phyloP scores from a whole-genome alignment of 1,284 basidiomycete species.

The Cystobasidium pallidum region DNA sequence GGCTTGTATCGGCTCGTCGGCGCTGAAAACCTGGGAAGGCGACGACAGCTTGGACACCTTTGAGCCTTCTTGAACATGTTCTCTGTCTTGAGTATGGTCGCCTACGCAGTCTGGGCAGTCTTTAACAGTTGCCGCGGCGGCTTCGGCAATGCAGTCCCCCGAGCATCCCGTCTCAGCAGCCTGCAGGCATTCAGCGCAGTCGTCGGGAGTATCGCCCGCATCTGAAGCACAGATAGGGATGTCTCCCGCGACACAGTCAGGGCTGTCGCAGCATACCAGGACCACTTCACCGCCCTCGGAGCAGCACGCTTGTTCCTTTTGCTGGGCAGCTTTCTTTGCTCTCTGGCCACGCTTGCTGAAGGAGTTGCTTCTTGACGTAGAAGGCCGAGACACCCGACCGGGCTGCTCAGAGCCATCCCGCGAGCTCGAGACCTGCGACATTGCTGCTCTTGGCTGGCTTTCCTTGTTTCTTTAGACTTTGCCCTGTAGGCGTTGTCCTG shows the following conservation, averaged over 20 bases:
- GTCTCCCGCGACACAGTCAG: conserved; percentile 24
- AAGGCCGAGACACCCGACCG: not conserved
- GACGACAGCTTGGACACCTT: not conserved
- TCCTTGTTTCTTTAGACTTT: not conserved
- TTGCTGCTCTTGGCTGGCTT: not conserved
- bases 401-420: conserved; percentile 1
- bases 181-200: conserved; percentile 18
- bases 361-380: not conserved
- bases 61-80: not conserved
- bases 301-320: conserved; percentile 16
- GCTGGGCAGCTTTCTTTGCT: not conserved
- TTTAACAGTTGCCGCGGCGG: not conserved
- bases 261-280: conserved; percentile 27
- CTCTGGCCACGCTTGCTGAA: conserved; percentile 5
- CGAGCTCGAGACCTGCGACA: not conserved
- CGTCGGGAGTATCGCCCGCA: not conserved
- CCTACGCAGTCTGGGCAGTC: conserved; percentile 24
- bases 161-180: conserved; percentile 26
- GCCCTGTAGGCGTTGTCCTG: not conserved
- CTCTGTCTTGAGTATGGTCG: not conserved
- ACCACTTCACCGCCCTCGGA: conserved; percentile 10
- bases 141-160: conserved; percentile 9
- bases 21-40: conserved; percentile 13
- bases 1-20: conserved; percentile 24
- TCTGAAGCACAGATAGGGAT: conserved; percentile 8